These are phyloP conservation scores for Parasarocladium wereldwijsianum DNA, from an alignment of 2,329 filamentous ascomycete genomes.

Conservation along the genomic window DNA sequence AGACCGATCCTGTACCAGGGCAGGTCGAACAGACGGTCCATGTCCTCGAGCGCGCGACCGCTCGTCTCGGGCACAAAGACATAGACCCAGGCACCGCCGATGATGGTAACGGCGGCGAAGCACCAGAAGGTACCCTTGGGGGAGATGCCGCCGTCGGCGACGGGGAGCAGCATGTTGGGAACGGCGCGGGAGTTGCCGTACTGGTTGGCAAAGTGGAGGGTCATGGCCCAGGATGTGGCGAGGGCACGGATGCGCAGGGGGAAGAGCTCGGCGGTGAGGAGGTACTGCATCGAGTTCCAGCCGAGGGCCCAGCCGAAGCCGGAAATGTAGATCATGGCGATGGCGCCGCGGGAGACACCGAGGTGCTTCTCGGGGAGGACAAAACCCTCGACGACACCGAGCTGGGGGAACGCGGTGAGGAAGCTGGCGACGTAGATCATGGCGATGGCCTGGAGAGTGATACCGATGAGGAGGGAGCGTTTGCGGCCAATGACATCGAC, in stretches of 20 bases:
- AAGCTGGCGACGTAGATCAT: constrained; percentile 15
- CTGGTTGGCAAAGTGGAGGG: constrained; percentile 9
- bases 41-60: constrained; percentile 40
- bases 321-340: constrained; percentile 10
- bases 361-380: constrained; percentile 4
- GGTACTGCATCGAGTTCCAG: constrained; percentile 9
- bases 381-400: constrained; percentile 7
- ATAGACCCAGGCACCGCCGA: constrained; percentile 47
- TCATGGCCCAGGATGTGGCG: constrained; percentile 9
- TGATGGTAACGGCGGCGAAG: constrained; percentile 7
- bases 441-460: constrained; percentile 11
- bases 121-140: constrained; percentile 10
- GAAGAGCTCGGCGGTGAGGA: constrained; percentile 11
- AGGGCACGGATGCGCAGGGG: constrained; percentile 10
- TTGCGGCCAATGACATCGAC: constrained; percentile 15
- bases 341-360: constrained; percentile 3
- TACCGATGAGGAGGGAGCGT: constrained; percentile 13
- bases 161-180: constrained; percentile 9
- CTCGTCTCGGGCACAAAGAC: constrained; percentile 52
- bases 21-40: constrained; percentile 49
- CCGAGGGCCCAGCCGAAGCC: constrained; percentile 10
- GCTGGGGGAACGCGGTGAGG: constrained; percentile 7
- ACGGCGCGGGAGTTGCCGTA: constrained; percentile 8
- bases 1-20: constrained; percentile 54
- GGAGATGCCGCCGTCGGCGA: constrained; percentile 6